A percentile compares a stretch with the other conserved stretches of the same genome.
Evolutionary conservation across 208 protist species (phyloP).

Genomic region (Trypanosoma rangeli): DNA sequence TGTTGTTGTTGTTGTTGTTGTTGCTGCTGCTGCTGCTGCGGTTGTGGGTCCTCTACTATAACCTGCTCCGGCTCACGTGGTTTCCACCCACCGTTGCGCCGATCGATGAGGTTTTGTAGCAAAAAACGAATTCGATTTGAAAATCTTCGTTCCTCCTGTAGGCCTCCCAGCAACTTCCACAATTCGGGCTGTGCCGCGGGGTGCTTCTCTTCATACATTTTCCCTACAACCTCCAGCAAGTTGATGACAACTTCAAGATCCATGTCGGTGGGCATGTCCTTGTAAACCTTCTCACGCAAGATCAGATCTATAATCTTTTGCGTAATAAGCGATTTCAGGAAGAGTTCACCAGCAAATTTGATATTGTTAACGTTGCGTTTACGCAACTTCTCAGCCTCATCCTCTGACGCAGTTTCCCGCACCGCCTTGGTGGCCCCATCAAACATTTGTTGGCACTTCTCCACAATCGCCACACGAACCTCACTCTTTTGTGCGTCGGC

Average conservation of each 20-base stretch:
- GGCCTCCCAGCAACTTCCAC: constrained; percentile 58
- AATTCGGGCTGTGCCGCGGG: constrained; percentile 12
- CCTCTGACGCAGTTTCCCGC: constrained; percentile 25
- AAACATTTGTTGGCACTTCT: constrained; percentile 33
- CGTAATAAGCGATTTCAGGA: constrained; percentile 66
- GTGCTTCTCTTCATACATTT: constrained; percentile 68
- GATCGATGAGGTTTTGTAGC: constrained; percentile 83
- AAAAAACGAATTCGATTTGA: constrained; percentile 83
- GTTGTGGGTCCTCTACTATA: constrained; percentile 31
- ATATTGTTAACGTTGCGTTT: constrained; percentile 90
- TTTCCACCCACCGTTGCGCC: constrained; percentile 67
- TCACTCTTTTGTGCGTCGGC: constrained; percentile 3
- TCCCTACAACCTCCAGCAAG: constrained; percentile 81
- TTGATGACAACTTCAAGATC: constrained; percentile 82
- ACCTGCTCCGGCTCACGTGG: constrained; percentile 38
- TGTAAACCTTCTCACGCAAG: constrained; percentile 23
- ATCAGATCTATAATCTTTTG: constrained; percentile 69
- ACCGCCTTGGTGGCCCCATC: constrained; percentile 7
- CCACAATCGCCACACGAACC: constrained; percentile 29
- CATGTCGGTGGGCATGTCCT: constrained; percentile 46
- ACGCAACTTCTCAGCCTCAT: constrained; percentile 65
- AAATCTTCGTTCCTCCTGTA: constrained; percentile 48
- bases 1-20: constrained; percentile 23
- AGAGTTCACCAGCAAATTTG: constrained; percentile 90
- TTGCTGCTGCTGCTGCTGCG: constrained; percentile 14